phyloP scores from a whole-genome alignment of 495 filamentous ascomycete genomes.

The Lepraria neglecta region DNA sequence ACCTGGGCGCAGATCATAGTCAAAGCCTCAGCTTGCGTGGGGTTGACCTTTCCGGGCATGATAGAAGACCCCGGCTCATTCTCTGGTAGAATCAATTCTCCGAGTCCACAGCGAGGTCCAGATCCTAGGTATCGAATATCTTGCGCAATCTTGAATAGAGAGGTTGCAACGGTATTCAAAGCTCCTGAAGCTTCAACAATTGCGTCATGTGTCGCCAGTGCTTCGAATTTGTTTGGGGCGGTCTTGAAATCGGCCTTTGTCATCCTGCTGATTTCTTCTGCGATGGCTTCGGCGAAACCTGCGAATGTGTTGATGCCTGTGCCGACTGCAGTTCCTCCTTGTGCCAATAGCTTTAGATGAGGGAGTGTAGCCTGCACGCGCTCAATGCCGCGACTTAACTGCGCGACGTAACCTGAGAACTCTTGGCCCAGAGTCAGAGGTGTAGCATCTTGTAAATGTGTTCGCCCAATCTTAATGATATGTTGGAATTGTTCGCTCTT shows the following conservation, averaged over 20 bases:
- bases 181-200: conserved; percentile 89
- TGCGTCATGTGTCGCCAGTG: conserved; percentile 94
- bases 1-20: conserved; percentile 98
- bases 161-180: conserved; percentile 86
- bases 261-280: conserved; percentile 81
- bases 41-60: conserved; percentile 99
- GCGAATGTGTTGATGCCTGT: conserved; percentile 96
- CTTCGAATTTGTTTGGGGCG: conserved; percentile 98
- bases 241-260: conserved; percentile 91
- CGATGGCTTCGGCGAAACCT: conserved; percentile 90
- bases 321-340: conserved; percentile 95
- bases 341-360: conserved; percentile 77
- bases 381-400: conserved; percentile 84
- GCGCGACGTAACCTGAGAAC: conserved; percentile 95
- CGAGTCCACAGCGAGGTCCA: conserved; percentile 90
- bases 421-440: conserved; percentile 94
- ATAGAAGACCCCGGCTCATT: conserved; percentile 97
- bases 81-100: conserved; percentile 86
- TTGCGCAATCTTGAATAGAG: conserved; percentile 97
- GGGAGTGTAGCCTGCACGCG: conserved; percentile 78
- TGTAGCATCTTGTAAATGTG: conserved; percentile 95
- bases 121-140: conserved; percentile 96
- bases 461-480: conserved; percentile 98
- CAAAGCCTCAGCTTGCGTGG: conserved; percentile 94
- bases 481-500: conserved; percentile 86